Percentiles rank a stretch among this genome's conserved stretches.
phyloP scores from a whole-genome alignment of 2,329 filamentous ascomycete genomes.

The Dactylellina cionopaga region DNA sequence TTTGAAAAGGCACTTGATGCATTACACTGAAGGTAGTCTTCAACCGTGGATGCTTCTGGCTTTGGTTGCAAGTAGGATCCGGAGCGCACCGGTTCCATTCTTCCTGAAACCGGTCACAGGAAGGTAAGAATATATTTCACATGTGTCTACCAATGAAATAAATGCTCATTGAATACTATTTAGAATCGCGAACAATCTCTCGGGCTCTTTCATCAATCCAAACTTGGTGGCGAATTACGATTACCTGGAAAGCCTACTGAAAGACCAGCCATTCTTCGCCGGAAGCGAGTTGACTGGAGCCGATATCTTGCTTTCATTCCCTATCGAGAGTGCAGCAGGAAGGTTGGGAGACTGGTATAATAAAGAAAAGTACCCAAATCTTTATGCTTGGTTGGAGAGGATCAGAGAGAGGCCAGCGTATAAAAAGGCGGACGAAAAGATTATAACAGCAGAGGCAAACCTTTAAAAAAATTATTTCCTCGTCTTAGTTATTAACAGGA shows the following conservation, averaged over 20 bases:
- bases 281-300: constrained; percentile 55
- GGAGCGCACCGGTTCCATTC: constrained; percentile 70
- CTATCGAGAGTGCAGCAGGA: constrained; percentile 49
- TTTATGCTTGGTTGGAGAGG: constrained; percentile 55
- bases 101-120: constrained; percentile 74
- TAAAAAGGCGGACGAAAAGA: constrained; percentile 50
- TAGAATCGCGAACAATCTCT: constrained; percentile 41
- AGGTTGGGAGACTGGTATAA: constrained; percentile 46
- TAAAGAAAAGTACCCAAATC: constrained; percentile 53
- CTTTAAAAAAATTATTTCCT: constrained; percentile 1
- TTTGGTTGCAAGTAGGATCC: constrained; percentile 71
- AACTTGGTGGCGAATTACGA: constrained; percentile 54
- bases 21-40: constrained; percentile 85
- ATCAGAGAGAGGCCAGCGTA: constrained; percentile 54
- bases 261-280: constrained; percentile 51
- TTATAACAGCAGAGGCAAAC: constrained; percentile 24
- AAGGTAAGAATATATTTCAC: constrained; percentile 63
- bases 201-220: constrained; percentile 52
- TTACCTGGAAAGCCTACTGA: constrained; percentile 55
- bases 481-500: neutral
- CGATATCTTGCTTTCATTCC: constrained; percentile 55
- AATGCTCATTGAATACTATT: neutral
- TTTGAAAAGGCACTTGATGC: constrained; percentile 70
- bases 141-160: neutral
- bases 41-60: constrained; percentile 76